These are phyloP conservation scores for Whalleya microplaca DNA, from an alignment of 2,329 filamentous ascomycete species.

Conservation along the genomic window DNA sequence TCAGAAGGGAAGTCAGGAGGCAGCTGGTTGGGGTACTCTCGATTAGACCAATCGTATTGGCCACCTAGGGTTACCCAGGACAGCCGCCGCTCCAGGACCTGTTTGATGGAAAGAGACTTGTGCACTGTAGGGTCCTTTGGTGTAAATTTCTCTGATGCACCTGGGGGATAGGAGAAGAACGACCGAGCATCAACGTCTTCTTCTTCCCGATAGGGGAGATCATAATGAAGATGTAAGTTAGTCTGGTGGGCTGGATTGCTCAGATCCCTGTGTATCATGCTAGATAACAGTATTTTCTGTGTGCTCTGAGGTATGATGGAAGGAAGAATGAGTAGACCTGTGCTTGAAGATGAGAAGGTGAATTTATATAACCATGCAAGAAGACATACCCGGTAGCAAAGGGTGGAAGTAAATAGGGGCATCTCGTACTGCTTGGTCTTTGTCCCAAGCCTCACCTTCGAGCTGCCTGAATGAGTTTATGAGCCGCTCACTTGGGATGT, in stretches of 20 bases:
- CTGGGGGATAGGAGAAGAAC: constrained; percentile 57
- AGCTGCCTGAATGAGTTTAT: constrained; percentile 49
- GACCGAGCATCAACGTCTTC: constrained; percentile 41
- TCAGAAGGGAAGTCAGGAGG: constrained; percentile 78
- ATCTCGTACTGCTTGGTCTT: constrained; percentile 39
- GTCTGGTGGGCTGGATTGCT: constrained; percentile 76
- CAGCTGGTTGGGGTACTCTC: constrained; percentile 71
- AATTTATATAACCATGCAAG: neutral
- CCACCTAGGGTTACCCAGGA: constrained; percentile 95
- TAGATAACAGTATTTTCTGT: constrained; percentile 72
- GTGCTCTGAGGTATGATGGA: constrained; percentile 69
- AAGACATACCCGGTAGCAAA: constrained; percentile 66
- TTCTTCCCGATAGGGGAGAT: constrained; percentile 61
- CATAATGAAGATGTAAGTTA: constrained; percentile 86
- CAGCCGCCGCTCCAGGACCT: constrained; percentile 77
- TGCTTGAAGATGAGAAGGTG: constrained; percentile 1
- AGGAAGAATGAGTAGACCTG: constrained; percentile 81
- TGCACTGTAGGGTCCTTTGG: constrained; percentile 78
- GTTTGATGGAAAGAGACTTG: constrained; percentile 69
- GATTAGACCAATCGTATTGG: constrained; percentile 94
- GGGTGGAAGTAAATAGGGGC: constrained; percentile 65
- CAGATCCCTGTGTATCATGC: constrained; percentile 77
- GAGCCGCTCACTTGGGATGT: constrained; percentile 48
- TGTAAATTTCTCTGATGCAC: constrained; percentile 57
- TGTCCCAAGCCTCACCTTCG: constrained; percentile 37